These are phyloP conservation scores for Yamadazyma kanchanaburiensis DNA, from an alignment of 1,139 yeast species.

Conservation along the genomic window DNA sequence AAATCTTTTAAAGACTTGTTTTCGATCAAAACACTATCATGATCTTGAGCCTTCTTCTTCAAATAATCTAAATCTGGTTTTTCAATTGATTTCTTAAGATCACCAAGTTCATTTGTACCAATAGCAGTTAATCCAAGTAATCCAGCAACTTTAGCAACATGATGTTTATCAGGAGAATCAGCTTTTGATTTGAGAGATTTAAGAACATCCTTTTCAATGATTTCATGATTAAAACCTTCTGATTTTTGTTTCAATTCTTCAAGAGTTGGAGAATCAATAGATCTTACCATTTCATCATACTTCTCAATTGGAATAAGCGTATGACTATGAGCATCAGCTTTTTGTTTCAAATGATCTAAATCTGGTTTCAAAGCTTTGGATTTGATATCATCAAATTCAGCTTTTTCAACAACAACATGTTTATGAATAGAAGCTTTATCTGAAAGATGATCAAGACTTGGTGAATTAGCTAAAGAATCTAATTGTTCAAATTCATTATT, in stretches of 20 bases:
- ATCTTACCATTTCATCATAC: conserved; percentile 16
- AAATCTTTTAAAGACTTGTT: background rate
- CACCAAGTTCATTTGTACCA: conserved; percentile 14
- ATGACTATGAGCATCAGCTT: conserved; percentile 22
- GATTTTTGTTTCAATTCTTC: conserved; percentile 15
- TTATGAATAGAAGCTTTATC: conserved; percentile 19
- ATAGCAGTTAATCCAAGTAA: conserved; percentile 21
- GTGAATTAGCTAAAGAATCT: conserved; percentile 17
- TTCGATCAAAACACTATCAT: background rate
- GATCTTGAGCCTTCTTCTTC: conserved; percentile 9
- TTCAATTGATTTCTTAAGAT: conserved; percentile 17
- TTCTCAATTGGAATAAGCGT: conserved; percentile 21
- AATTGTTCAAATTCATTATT: conserved; percentile 14
- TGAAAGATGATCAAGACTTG: conserved; percentile 23
- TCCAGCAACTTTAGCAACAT: conserved; percentile 19
- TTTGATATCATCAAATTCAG: conserved; percentile 8
- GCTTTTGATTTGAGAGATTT: conserved; percentile 19
- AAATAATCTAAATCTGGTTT: conserved; percentile 20
- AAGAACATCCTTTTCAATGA: conserved; percentile 11
- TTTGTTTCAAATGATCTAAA: conserved; percentile 17
- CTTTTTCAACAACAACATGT: conserved; percentile 7
- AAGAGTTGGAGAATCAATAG: conserved; percentile 20
- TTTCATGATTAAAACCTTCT: conserved; percentile 16
- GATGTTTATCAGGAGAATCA: conserved; percentile 22
- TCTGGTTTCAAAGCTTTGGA: conserved; percentile 15